Evolutionary conservation across 2,329 filamentous ascomycete species (phyloP).

Genomic region (Diplodia sapinea): DNA sequence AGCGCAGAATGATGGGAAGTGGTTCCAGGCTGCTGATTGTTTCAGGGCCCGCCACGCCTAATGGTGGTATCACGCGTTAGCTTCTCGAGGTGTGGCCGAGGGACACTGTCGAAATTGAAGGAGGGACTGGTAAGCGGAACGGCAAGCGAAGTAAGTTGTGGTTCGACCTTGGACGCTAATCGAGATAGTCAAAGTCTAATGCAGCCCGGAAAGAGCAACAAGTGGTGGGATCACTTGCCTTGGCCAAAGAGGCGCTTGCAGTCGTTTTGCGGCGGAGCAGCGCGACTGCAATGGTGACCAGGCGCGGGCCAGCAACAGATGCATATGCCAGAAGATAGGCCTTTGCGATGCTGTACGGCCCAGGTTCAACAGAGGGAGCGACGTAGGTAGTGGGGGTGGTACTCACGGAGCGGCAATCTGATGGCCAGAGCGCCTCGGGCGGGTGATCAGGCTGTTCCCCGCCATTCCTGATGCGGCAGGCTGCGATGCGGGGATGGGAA

Average conservation of each 20-base stretch:
- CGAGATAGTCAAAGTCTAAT: constrained; percentile 23
- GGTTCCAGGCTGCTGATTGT: constrained; percentile 51
- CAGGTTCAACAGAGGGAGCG: not conserved
- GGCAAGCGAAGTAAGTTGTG: constrained; percentile 18
- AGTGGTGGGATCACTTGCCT: constrained; percentile 29
- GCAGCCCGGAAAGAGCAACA: not conserved
- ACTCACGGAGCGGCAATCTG: constrained; percentile 10
- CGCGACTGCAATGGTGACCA: constrained; percentile 43
- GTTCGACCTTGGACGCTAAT: constrained; percentile 7
- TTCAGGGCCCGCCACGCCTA: constrained; percentile 50
- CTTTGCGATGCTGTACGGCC: constrained; percentile 29
- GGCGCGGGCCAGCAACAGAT: constrained; percentile 54
- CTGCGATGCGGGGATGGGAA: constrained; percentile 19
- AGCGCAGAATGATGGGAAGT: constrained; percentile 61
- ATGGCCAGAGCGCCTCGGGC: constrained; percentile 8
- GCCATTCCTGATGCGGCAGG: constrained; percentile 18
- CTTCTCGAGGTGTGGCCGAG: constrained; percentile 12
- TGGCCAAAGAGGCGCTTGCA: constrained; percentile 3
- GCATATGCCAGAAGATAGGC: constrained; percentile 43
- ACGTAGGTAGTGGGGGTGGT: not conserved
- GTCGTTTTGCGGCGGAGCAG: constrained; percentile 26
- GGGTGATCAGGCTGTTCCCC: constrained; percentile 9
- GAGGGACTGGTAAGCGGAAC: constrained; percentile 1
- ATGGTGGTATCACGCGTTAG: constrained; percentile 34
- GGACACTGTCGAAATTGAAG: constrained; percentile 6